Percentiles rank a stretch among this genome's conserved stretches.
Conservation (phyloP, 139 green algal species). For the Diplosphaera chodatii region DNA sequence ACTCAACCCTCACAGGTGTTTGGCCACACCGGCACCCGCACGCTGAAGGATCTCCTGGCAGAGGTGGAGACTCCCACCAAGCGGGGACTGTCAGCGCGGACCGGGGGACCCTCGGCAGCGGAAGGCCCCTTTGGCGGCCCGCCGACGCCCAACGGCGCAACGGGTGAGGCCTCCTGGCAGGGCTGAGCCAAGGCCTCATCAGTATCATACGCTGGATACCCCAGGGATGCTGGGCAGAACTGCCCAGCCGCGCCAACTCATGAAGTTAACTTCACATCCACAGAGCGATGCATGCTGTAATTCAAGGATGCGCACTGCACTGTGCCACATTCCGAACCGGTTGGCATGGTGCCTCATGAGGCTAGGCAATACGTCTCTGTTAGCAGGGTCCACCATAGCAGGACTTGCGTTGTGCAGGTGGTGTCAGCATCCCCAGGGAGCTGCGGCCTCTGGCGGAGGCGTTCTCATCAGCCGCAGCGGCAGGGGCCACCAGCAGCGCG, state of each 20-base stretch:
- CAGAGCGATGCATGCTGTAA: no score
- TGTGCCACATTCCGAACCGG: no score
- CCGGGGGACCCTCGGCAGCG: not conserved
- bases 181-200: no score
- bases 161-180: not conserved
- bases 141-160: not conserved
- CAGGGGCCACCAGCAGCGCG: not conserved
- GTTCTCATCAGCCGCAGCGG: not conserved
- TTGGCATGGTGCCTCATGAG: no score
- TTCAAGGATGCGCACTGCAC: no score
- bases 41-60: conserved; percentile 20
- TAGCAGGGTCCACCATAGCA: no score
- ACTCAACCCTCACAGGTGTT: conserved; percentile 8
- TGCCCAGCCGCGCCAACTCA: no score
- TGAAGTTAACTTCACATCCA: no score
- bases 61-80: conserved; percentile 7
- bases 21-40: conserved; percentile 15
- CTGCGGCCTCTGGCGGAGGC: conserved; percentile 5
- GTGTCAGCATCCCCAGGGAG: not conserved
- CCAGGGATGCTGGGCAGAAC: no score
- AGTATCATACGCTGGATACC: no score
- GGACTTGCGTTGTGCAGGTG: no score
- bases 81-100: not conserved
- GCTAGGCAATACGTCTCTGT: no score
- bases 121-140: not conserved